Evolutionary conservation across 2,329 filamentous ascomycete genomes (phyloP), one percentile per base, ranked within the genome.

Genomic region (Fusarium sp.): DNA sequence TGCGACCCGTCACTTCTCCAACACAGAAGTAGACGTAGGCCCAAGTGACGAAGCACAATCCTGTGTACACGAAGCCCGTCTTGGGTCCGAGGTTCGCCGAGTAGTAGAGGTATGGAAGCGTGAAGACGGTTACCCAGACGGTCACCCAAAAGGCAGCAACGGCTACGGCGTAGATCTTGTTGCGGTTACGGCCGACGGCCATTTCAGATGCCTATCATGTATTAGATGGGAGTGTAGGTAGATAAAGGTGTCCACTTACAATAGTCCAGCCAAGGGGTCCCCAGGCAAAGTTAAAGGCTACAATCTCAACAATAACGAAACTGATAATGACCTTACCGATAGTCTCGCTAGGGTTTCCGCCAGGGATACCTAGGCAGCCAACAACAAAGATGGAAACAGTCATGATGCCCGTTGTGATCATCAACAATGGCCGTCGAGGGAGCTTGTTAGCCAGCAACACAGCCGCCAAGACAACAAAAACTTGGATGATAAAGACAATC

Each of bases 111-210:
- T 85, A 85, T 0, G 84, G 83, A 2, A 79, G 73, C 2, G 81
- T 84, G 63, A 85, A 85, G 35, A 82, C 81, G 14, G 80, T 83
- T 27, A 79, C 76, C 84, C 84, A 85, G 40, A 84, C 81, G 0
- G 82, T 84, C 64, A 85, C 76, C 80, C 80, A 87, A 79, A 87
- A 87, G 6, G 78, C 82, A 4, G 79, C 84, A 0, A 88, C 83
- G 0, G 85, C 80, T 6, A 82, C 67, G 1, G 77, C 75, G 27
- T 79, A 79, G 33, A 79, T 79, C 6, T 78, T 78, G 70, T 78
- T 80, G 58, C 84, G 80, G 77, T 88, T 88, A 16, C 81, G 82
- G 5, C 86, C 86, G 27, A 86, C 85, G 0, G 86, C 83, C 82
- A 86, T 85, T 70, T 88, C 86, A 5, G 82, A 83, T 31, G 84